A percentile compares a stretch with the other conserved stretches of the same genome.
Conservation (phyloP, 2,329 filamentous ascomycete species). For the Verticillium longisporum region DNA sequence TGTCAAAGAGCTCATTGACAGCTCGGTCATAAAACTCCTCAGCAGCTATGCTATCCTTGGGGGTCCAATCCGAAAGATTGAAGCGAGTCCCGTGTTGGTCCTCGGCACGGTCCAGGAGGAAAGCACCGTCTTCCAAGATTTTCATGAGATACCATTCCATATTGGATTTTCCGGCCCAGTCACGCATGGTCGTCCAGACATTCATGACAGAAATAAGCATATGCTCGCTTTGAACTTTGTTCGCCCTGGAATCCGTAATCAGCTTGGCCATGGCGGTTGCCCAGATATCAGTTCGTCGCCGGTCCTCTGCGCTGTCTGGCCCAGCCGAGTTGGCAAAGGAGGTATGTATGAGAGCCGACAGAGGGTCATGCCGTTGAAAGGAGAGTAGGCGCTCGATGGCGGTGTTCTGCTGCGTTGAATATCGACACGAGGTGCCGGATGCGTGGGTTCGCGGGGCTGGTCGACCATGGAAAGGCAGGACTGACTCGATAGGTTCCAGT, state of each 20-base stretch:
- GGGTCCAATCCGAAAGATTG: slow-evolving; percentile 65
- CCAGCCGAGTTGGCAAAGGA: slow-evolving; percentile 83
- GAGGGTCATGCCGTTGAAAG: slow-evolving; percentile 81
- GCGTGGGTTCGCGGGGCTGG: slow-evolving; percentile 38
- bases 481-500: slow-evolving; percentile 75
- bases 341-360: slow-evolving; percentile 80
- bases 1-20: slow-evolving; percentile 72
- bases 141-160: slow-evolving; percentile 95
- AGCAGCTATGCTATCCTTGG: slow-evolving; percentile 73
- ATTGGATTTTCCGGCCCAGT: slow-evolving; percentile 84
- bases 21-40: slow-evolving; percentile 86
- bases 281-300: slow-evolving; percentile 77
- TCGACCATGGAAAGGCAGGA: slow-evolving; percentile 59
- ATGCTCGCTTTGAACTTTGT: slow-evolving; percentile 68
- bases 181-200: slow-evolving; percentile 77
- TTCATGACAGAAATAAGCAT: slow-evolving; percentile 81
- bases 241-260: slow-evolving; percentile 69
- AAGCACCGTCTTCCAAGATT: slow-evolving; percentile 85
- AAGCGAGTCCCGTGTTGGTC: slow-evolving; percentile 67
- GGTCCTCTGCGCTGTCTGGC: slow-evolving; percentile 74
- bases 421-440: slow-evolving; percentile 28
- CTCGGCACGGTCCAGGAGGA: slow-evolving; percentile 79
- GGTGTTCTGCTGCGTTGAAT: slow-evolving; percentile 38
- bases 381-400: slow-evolving; percentile 79
- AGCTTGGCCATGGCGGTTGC: slow-evolving; percentile 79